Percentiles rank a stretch among this genome's conserved stretches.
Evolutionary conservation across 805 yeast genomes (phyloP).

Genomic region (Jamesozyma lodderae): DNA sequence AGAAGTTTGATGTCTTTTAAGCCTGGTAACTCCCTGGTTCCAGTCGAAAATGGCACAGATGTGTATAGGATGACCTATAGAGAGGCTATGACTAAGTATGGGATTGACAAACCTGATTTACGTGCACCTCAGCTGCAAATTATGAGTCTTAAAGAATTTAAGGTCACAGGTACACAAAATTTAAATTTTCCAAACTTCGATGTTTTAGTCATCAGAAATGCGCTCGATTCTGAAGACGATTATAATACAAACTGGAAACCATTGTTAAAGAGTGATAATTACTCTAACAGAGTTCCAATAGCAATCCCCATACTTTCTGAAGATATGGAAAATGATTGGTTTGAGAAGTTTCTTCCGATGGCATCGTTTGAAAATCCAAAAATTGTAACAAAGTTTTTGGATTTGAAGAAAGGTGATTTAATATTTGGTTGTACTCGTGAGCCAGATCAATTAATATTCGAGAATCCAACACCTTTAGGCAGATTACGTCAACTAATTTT

Average conservation of each 20-base stretch:
- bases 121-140: conserved; percentile 49
- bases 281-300: conserved; percentile 50
- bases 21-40: background rate
- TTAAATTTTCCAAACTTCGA: conserved; percentile 62
- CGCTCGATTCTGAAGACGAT: conserved; percentile 28
- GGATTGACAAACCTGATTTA: conserved; percentile 92
- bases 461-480: conserved; percentile 94
- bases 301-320: conserved; percentile 42
- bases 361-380: conserved; percentile 30
- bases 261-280: conserved; percentile 36
- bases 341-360: conserved; percentile 23
- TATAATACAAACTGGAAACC: conserved; percentile 29
- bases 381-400: conserved; percentile 29
- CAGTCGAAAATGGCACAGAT: conserved; percentile 12
- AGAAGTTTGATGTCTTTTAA: conserved; percentile 20
- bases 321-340: conserved; percentile 38
- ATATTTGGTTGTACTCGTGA: conserved; percentile 70
- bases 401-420: conserved; percentile 57
- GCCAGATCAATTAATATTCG: conserved; percentile 52
- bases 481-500: conserved; percentile 69
- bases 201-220: conserved; percentile 53
- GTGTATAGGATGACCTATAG: conserved; percentile 48
- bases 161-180: conserved; percentile 30
- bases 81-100: conserved; percentile 65
- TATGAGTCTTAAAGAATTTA: conserved; percentile 36